Percentiles rank a stretch among this genome's conserved stretches.
These are phyloP conservation scores for Xerocomellus dryophilus DNA, from an alignment of 768 basidiomycete genomes.

Conservation along the genomic window DNA sequence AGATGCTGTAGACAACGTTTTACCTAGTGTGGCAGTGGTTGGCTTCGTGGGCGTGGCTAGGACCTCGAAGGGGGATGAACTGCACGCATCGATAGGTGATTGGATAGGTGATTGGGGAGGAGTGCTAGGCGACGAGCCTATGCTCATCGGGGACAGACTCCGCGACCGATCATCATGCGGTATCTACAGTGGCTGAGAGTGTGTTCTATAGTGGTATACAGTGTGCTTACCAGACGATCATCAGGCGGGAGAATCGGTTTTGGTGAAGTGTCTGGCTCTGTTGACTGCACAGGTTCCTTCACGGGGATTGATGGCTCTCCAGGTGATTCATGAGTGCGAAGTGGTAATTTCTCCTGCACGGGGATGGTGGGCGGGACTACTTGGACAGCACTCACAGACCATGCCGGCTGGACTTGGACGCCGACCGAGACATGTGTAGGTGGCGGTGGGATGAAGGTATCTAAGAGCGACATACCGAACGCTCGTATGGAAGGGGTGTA, in stretches of 20 bases:
- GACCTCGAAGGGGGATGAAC: conserved; percentile 1
- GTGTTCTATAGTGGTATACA: neutral
- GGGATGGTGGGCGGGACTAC: conserved; percentile 22
- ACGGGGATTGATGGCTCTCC: conserved; percentile 10
- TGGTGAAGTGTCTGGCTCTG: conserved; percentile 9
- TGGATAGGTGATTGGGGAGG: conserved; percentile 30
- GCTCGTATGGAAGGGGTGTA: conserved; percentile 20
- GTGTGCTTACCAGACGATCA: conserved; percentile 22
- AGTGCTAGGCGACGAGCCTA: conserved; percentile 47
- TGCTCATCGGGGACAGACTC: conserved; percentile 62
- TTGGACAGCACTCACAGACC: conserved; percentile 40
- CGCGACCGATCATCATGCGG: conserved; percentile 34
- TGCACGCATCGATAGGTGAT: conserved; percentile 12
- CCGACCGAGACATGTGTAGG: conserved; percentile 41
- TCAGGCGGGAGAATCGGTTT: conserved; percentile 14
- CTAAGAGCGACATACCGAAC: conserved; percentile 30
- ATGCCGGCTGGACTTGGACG: conserved; percentile 41
- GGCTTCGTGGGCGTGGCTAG: conserved; percentile 7
- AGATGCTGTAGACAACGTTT: conserved; percentile 12
- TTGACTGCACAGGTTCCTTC: conserved; percentile 7
- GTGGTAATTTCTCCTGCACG: conserved; percentile 9
- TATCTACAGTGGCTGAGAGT: conserved; percentile 33
- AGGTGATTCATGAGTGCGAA: conserved; percentile 2
- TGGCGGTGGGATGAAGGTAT: conserved; percentile 22
- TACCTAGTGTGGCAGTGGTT: conserved; percentile 4